These are phyloP conservation scores for Suhomyces bokatorum DNA, from an alignment of 1,139 yeast genomes.

Conservation along the genomic window DNA sequence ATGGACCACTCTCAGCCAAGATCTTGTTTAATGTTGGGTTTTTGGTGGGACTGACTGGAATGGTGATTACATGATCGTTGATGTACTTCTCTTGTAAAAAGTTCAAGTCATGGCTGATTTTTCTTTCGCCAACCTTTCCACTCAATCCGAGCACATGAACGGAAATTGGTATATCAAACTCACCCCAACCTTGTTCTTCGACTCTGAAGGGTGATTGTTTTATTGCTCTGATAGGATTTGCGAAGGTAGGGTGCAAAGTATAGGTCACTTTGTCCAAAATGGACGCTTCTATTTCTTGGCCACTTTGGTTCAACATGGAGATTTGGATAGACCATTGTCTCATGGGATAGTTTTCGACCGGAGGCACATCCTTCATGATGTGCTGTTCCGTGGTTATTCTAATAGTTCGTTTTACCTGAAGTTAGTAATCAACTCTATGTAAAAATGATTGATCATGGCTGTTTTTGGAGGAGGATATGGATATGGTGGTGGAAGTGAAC, in stretches of 20 bases:
- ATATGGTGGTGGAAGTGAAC: too few relatives aligned
- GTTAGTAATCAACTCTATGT: constrained; percentile 11
- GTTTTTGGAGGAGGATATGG: too few relatives aligned
- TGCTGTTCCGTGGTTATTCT: constrained; percentile 88
- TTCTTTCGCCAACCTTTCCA: constrained; percentile 87
- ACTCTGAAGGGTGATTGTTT: constrained; percentile 87
- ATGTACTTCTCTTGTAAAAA: constrained; percentile 76
- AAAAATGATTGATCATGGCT: too few relatives aligned
- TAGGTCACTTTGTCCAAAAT: constrained; percentile 92
- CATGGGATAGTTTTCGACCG: constrained; percentile 93
- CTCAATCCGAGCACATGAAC: constrained; percentile 61
- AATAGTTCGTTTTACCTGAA: constrained; percentile 75
- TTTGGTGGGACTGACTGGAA: constrained; percentile 64
- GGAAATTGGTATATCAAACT: constrained; percentile 83
- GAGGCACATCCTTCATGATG: constrained; percentile 79
- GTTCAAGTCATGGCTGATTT: constrained; percentile 84
- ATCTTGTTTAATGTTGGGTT: constrained; percentile 67
- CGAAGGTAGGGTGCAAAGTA: constrained; percentile 91
- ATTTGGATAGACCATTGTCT: constrained; percentile 89
- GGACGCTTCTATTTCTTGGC: constrained; percentile 82
- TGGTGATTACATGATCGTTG: constrained; percentile 71
- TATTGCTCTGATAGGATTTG: constrained; percentile 79
- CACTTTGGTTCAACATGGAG: constrained; percentile 71
- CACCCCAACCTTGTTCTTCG: constrained; percentile 98
- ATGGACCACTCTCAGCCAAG: constrained; percentile 78